A percentile compares a stretch with the other conserved stretches of the same genome.
Conservation (phyloP, 1,284 basidiomycete species). For the Sanguinoderma infundibulare region DNA sequence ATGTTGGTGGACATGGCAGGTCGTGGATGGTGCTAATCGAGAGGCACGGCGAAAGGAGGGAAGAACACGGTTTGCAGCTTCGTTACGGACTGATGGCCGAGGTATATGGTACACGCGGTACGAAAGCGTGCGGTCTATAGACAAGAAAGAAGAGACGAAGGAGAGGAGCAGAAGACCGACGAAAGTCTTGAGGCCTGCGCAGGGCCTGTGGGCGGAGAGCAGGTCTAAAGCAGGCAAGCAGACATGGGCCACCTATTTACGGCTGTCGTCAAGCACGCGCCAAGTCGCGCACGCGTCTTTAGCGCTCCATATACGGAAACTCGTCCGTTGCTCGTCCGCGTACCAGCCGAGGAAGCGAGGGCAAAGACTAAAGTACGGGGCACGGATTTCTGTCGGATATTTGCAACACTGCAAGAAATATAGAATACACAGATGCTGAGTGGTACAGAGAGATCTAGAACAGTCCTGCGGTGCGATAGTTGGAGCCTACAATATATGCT, state of each 20-base stretch:
- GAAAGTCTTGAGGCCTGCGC: conserved; percentile 12
- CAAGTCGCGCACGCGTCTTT: conserved; percentile 21
- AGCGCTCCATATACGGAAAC: conserved; percentile 22
- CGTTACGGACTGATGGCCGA: conserved; percentile 18
- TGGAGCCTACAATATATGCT: conserved; percentile 2
- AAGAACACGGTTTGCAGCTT: conserved; percentile 15
- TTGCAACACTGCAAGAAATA: conserved; percentile 10
- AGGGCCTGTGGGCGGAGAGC: conserved; percentile 14
- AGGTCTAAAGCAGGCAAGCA: conserved; percentile 18
- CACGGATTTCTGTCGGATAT: not conserved
- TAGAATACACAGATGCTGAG: conserved; percentile 18
- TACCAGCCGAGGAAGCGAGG: not conserved
- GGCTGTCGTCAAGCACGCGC: conserved; percentile 36
- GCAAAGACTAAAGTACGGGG: not conserved
- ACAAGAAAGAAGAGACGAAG: conserved; percentile 17
- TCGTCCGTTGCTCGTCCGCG: too few relatives aligned
- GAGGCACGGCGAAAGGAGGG: conserved; percentile 22
- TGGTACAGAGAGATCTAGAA: conserved; percentile 22
- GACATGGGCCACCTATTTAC: conserved; percentile 27
- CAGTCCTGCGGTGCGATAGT: conserved; percentile 6
- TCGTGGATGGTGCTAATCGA: conserved; percentile 4
- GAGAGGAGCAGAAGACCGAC: conserved; percentile 22
- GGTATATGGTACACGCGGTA: conserved; percentile 25
- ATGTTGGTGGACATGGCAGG: conserved; percentile 79
- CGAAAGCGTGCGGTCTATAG: conserved; percentile 27